A percentile compares a stretch with the other conserved stretches of the same genome.
Evolutionary conservation across 345 rosid species (phyloP).

Genomic region (Eucalyptus decipiens): DNA sequence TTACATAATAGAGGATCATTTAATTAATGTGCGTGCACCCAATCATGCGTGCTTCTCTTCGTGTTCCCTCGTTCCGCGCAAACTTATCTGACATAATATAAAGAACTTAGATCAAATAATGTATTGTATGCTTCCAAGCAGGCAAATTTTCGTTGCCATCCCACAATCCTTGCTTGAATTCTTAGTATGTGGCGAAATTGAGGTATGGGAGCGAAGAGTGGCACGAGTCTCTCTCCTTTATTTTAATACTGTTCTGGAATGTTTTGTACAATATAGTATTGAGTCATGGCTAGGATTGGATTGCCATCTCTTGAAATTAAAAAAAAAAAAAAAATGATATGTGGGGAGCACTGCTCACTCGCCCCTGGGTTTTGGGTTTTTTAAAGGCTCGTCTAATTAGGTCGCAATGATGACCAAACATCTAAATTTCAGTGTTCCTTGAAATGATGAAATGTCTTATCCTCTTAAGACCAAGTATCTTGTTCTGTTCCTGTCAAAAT

Average conservation of each 20-base stretch:
- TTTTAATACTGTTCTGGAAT: not conserved
- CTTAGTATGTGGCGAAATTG: not conserved
- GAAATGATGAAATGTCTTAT: conserved; percentile 36
- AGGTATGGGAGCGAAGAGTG: not conserved
- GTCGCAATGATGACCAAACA: conserved; percentile 9
- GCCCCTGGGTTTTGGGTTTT: not conserved
- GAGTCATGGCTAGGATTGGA: not conserved
- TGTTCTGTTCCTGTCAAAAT: not conserved
- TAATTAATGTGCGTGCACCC: not conserved
- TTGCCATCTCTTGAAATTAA: not conserved
- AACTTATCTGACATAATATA: not conserved
- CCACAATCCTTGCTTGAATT: not conserved
- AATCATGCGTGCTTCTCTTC: not conserved
- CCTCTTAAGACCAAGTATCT: conserved; percentile 9
- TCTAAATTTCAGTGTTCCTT: conserved; percentile 54
- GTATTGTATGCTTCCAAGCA: not conserved
- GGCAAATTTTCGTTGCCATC: not conserved
- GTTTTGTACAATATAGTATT: not conserved
- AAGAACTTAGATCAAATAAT: not conserved
- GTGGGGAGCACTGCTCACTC: not conserved
- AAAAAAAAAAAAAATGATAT: not conserved
- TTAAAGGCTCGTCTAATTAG: not conserved
- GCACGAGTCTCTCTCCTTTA: not conserved
- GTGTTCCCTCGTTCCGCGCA: not conserved
- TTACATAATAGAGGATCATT: not conserved